phyloP scores from a whole-genome alignment of 495 filamentous ascomycete genomes.

The Daldinia bambusicola region DNA sequence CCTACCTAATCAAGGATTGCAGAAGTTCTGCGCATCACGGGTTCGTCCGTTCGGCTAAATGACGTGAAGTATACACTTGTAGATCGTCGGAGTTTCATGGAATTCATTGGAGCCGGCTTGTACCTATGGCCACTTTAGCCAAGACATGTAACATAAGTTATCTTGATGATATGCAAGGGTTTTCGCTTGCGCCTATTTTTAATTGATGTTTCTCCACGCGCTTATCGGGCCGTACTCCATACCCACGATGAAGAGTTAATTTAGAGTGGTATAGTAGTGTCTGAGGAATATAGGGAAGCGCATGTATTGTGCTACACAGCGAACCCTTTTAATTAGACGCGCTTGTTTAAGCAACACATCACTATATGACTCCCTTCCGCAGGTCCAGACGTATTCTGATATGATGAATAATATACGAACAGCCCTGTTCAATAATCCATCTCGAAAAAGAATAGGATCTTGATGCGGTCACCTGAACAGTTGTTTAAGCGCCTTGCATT shows the following conservation, averaged over 20 bases:
- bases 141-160: not conserved
- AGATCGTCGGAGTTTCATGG: conserved; percentile 5
- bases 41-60: conserved; percentile 33
- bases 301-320: conserved; percentile 1
- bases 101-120: conserved; percentile 4
- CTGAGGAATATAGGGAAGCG: not conserved
- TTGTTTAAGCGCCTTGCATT: not conserved
- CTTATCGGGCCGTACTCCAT: conserved; percentile 37
- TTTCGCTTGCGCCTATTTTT: conserved; percentile 16
- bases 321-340: conserved; percentile 18
- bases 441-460: conserved; percentile 8
- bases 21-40: not conserved
- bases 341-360: conserved; percentile 17
- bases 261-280: not conserved
- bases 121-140: conserved; percentile 23
- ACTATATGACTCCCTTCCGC: not conserved
- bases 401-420: conserved; percentile 5
- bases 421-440: not conserved
- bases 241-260: not conserved
- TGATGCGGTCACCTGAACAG: conserved; percentile 13
- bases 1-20: not conserved
- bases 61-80: conserved; percentile 3
- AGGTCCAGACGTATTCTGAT: conserved; percentile 9
- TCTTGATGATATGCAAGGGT: not conserved
- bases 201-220: conserved; percentile 22